Percentiles rank a stretch among this genome's conserved stretches.
Conservation (phyloP, 1,284 basidiomycete genomes). For the Xanthoconium separans region DNA sequence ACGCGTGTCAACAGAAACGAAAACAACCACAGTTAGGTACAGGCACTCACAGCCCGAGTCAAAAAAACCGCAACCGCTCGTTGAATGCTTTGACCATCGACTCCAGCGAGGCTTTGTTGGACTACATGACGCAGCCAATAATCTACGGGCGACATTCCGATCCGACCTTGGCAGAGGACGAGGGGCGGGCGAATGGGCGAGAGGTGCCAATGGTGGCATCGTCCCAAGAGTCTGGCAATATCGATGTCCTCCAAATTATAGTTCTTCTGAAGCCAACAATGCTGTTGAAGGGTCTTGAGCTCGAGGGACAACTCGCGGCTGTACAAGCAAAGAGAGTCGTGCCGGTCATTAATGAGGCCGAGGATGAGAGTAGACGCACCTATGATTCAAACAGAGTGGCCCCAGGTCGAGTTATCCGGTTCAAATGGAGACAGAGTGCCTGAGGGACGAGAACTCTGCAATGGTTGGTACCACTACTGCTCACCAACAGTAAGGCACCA, state of each 20-base stretch:
- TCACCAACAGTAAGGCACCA: too few relatives aligned
- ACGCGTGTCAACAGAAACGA: not conserved
- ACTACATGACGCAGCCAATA: not conserved
- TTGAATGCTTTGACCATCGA: not conserved
- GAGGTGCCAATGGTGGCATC: not conserved
- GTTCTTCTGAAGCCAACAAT: slow-evolving; percentile 62
- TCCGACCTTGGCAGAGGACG: not conserved
- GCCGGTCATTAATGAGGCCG: slow-evolving; percentile 38
- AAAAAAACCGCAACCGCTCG: not conserved
- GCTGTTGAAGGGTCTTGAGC: too few relatives aligned
- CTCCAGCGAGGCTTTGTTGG: not conserved
- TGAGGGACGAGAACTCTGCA: slow-evolving; percentile 32
- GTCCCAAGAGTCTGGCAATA: not conserved
- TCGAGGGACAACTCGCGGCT: slow-evolving; percentile 81
- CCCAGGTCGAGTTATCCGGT: slow-evolving; percentile 47
- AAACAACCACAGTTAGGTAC: not conserved
- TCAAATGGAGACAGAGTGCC: slow-evolving; percentile 23
- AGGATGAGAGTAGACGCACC: slow-evolving; percentile 42
- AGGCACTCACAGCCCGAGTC: not conserved
- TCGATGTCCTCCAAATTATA: too few relatives aligned
- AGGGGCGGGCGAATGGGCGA: too few relatives aligned
- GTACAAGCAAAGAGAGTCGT: slow-evolving; percentile 91
- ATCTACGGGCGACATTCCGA: not conserved
- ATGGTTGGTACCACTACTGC: too few relatives aligned
- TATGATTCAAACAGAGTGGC: slow-evolving; percentile 77